Evolutionary conservation across 1,139 yeast species (phyloP).

Genomic region (Suhomyces terraborum): DNA sequence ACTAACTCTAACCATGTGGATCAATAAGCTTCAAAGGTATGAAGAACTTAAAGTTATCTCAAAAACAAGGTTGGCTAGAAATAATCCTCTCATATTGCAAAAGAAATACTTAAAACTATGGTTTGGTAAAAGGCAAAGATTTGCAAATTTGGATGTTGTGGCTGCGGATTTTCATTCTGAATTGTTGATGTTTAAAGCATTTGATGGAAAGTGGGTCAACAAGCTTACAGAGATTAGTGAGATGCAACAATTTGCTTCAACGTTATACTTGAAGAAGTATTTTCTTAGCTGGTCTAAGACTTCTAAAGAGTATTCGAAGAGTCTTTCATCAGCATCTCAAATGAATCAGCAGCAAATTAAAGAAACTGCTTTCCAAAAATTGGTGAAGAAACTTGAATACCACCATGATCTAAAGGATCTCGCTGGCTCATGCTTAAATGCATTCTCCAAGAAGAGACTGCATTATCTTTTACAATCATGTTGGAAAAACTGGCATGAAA

Average conservation of each 20-base stretch:
- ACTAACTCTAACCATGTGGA: slow-evolving; percentile 18
- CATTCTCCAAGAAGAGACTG: background rate
- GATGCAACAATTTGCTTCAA: slow-evolving; percentile 3
- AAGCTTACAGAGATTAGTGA: background rate
- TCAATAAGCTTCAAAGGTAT: slow-evolving; percentile 1
- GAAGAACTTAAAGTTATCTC: background rate
- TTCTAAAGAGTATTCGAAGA: background rate
- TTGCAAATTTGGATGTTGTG: slow-evolving; percentile 16
- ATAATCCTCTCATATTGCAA: background rate
- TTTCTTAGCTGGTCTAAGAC: slow-evolving; percentile 9
- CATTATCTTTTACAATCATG: background rate
- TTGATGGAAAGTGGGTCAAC: background rate
- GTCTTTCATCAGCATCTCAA: background rate
- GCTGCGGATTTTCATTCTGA: slow-evolving; percentile 15
- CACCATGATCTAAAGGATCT: background rate
- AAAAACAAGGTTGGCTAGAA: background rate
- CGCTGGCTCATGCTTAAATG: background rate
- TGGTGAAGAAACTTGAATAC: background rate
- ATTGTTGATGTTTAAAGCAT: slow-evolving; percentile 5
- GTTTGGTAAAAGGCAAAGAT: slow-evolving; percentile 18
- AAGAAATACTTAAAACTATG: slow-evolving; percentile 17
- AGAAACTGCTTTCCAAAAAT: background rate
- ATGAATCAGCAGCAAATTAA: background rate
- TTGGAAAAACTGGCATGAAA: slow-evolving; percentile 9
- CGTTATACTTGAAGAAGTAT: slow-evolving; percentile 2